These are phyloP conservation scores for Neurospora tetrasperma DNA, from an alignment of 495 filamentous ascomycete species.

Conservation along the genomic window DNA sequence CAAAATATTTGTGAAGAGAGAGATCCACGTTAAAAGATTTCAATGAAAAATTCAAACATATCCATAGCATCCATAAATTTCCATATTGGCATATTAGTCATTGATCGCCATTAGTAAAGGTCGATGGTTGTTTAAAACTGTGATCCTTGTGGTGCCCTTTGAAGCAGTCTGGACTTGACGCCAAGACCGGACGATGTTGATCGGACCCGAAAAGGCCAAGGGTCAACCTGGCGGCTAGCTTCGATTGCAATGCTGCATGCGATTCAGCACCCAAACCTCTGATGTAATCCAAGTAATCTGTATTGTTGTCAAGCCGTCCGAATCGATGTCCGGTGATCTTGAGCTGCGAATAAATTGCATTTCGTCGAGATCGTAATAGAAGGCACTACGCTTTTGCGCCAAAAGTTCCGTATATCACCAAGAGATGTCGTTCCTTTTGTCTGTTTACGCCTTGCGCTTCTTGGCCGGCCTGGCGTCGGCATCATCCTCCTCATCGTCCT, in stretches of 20 bases:
- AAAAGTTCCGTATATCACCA: not conserved
- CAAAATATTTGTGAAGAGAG: not conserved
- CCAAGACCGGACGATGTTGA: not conserved
- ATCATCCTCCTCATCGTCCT: conserved; percentile 34
- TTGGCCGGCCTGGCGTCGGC: conserved; percentile 31
- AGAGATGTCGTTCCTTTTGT: not conserved
- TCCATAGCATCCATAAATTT: not conserved
- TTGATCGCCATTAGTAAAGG: not conserved
- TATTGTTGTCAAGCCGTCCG: not conserved
- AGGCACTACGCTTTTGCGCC: not conserved
- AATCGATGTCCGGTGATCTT: not conserved
- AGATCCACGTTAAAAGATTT: not conserved
- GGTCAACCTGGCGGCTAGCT: not conserved
- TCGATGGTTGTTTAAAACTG: not conserved
- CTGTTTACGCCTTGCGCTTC: conserved; percentile 31
- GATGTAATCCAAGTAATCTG: not conserved
- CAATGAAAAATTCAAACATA: not conserved
- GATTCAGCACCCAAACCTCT: not conserved
- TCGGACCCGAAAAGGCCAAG: not conserved
- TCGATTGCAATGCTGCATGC: not conserved
- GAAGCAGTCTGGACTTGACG: not conserved
- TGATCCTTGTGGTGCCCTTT: not conserved
- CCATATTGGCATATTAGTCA: not conserved
- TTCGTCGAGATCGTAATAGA: not conserved
- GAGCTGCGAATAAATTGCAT: not conserved